Percentiles rank a stretch among this genome's conserved stretches.
Conservation (phyloP, 2,329 filamentous ascomycete genomes). For the Huntiella bhutanensis region DNA sequence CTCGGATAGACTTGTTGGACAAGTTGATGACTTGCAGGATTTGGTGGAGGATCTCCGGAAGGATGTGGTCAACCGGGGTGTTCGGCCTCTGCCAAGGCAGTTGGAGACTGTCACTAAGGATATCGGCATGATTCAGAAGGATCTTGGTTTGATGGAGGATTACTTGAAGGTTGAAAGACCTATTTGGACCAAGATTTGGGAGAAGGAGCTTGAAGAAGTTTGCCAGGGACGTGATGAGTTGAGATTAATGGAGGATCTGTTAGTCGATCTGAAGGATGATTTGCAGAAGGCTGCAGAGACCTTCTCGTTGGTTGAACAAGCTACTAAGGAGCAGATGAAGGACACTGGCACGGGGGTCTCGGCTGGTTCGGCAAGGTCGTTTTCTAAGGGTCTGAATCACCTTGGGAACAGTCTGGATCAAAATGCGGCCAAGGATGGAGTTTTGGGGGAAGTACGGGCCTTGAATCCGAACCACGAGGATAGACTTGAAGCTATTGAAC, state of each 20-base stretch:
- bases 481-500: conserved; percentile 83
- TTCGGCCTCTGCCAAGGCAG: conserved; percentile 76
- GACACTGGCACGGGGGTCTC: conserved; percentile 37
- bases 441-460: conserved; percentile 82
- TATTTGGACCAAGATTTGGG: conserved; percentile 98
- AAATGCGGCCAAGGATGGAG: conserved; percentile 67
- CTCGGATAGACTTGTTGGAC: conserved; percentile 74
- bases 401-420: conserved; percentile 46
- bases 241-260: conserved; percentile 88
- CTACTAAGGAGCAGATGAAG: conserved; percentile 94
- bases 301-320: conserved; percentile 87
- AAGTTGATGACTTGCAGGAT: conserved; percentile 95
- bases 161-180: conserved; percentile 85
- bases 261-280: conserved; percentile 82
- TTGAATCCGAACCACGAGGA: conserved; percentile 88
- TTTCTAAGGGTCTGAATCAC: conserved; percentile 34
- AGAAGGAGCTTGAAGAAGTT: conserved; percentile 87
- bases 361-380: conserved; percentile 32
- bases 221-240: conserved; percentile 91
- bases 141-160: conserved; percentile 86
- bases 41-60: conserved; percentile 91
- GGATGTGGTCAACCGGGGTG: conserved; percentile 83
- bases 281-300: conserved; percentile 87
- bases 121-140: conserved; percentile 59
- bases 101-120: conserved; percentile 81